Evolutionary conservation across 2,329 filamentous ascomycete genomes (phyloP), one percentile per base, ranked within the genome.

Genomic region (Neophaeococcomyces mojaviensis): DNA sequence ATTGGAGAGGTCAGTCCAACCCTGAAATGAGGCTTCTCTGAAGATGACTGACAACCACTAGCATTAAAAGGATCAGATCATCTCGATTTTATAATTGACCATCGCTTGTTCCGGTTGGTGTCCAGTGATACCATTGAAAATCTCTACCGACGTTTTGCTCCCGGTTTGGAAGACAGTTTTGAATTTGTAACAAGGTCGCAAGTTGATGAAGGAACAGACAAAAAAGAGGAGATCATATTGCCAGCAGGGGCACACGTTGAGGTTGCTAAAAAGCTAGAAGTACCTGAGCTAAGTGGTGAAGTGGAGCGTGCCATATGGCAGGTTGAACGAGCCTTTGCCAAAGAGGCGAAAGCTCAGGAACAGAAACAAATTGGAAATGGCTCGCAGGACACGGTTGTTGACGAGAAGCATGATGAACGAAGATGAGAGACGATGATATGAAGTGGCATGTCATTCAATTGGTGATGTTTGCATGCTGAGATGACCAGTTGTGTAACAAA

Each of bases 41-140:
- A 31, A 46, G 35, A 33, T 22, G 48, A 19, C 48, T 48, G 18
- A 22, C 28, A 31, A 24, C 9, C 34, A 26, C 26, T 51, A 69
- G 92, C 92, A 44, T 70, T 94, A 44, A 78, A 80, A 31, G 92
- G 92, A 45, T 89, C 88, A 16, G 85, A 81, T 58, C 86, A 97
- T 62, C 70, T 97, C 28, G 79, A 90, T 55, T 92, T 87, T 64
- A 76, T 98, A 10, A 66, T 90, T 33, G 69, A 84, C 47, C 82
- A 89, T 54, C 79, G 83, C 39, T 76, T 92, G 22, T 70, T 94
- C 32, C 73, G 71, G 2, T 71, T 79, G 1, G 71, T 73, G 12
- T 81, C 88, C 1, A 88, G 84, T 0, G 68, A 76, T 12, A 70
- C 77, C 5, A 74, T 98, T 38, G 85, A 95, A 61, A 69, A 79